phyloP scores from a whole-genome alignment of 108 stramenopile species.

The Cylindrotheca closterium region DNA sequence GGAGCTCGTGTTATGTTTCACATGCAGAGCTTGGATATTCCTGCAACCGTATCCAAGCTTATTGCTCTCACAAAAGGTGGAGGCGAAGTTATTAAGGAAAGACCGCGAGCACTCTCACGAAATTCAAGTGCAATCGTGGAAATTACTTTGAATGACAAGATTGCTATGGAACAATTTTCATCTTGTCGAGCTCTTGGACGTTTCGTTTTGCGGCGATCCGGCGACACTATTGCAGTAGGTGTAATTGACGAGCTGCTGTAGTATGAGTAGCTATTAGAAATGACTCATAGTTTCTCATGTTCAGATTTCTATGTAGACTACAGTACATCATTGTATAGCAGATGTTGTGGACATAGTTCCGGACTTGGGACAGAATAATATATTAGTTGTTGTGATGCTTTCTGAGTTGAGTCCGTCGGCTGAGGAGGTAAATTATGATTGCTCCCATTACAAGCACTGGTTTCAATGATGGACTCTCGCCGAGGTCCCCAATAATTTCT shows the following conservation, averaged over 20 bases:
- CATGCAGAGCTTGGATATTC: conserved; percentile 82
- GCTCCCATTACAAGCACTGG: background rate
- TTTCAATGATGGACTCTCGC: background rate
- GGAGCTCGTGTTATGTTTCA: conserved; percentile 83
- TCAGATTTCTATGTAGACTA: background rate
- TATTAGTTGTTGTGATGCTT: background rate
- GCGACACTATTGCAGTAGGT: conserved; percentile 95
- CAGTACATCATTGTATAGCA: conserved; percentile 2
- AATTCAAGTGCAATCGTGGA: conserved; percentile 66
- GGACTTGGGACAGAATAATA: background rate
- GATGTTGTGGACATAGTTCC: background rate
- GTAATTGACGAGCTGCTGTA: conserved; percentile 80
- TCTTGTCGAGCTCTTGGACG: conserved; percentile 97
- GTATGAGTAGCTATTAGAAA: background rate
- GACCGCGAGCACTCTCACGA: conserved; percentile 67
- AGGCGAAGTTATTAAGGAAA: conserved; percentile 66
- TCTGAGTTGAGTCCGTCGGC: background rate
- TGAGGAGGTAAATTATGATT: conserved; percentile 1
- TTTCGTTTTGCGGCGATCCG: conserved; percentile 93
- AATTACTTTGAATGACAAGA: conserved; percentile 70
- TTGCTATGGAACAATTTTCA: conserved; percentile 91
- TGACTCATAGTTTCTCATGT: background rate
- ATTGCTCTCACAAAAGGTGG: conserved; percentile 76
- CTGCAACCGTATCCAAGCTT: conserved; percentile 60
- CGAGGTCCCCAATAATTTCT: background rate